Base-by-base conservation (phyloP, 257 asterid species). In the Ballota nigra region DNA sequence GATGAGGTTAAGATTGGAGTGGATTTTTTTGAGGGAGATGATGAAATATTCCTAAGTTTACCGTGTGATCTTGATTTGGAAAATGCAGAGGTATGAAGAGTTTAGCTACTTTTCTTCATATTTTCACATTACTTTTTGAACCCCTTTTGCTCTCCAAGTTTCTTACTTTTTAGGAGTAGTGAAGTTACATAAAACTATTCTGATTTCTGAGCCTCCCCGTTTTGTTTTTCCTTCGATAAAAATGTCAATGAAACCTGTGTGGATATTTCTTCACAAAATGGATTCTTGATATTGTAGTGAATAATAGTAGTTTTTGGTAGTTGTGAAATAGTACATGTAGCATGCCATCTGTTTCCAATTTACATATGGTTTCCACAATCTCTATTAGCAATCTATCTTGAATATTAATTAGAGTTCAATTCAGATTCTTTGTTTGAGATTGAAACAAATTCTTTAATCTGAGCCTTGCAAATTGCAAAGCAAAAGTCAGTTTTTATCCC, bases 21-120 rank as follows among this genome's bases (percentile, higher is more conserved):
- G 23, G 78, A 78, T 70, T 79, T 82, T 73, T 24, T 63, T 45
- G 73, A 68, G 15, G 83, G 79, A 51, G 79, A 71, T 38, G 87
- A 77, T 34, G 81, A 84, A 51, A 55, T 82, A 3, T 74, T 68
- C 62, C 59, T 77, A 9, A 68, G 76, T 11, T 57, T 83, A 28
- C 75, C 76, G 7, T 8, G 29, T 23, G 74, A 13, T 19, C 20
- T 67, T 52, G 79, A 77, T 74, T 8, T 52, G 22, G 74, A 57
- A 64, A 58, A 63, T 68, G 79, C 58, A 33, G 53, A 7, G 60
- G 20, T 26, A 4, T 70, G 75, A 52, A 19, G 15, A 52, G 59
- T 53, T 53, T 53, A 47, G 28, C 28, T 53, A 19, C 5, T 53
- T 3, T 53, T 53, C 29, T 22, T 18, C 60, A 8, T 53, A 20